Evolutionary conservation across 192 early-diverging fungal species (phyloP).

Genomic region (Coemansia sp.): DNA sequence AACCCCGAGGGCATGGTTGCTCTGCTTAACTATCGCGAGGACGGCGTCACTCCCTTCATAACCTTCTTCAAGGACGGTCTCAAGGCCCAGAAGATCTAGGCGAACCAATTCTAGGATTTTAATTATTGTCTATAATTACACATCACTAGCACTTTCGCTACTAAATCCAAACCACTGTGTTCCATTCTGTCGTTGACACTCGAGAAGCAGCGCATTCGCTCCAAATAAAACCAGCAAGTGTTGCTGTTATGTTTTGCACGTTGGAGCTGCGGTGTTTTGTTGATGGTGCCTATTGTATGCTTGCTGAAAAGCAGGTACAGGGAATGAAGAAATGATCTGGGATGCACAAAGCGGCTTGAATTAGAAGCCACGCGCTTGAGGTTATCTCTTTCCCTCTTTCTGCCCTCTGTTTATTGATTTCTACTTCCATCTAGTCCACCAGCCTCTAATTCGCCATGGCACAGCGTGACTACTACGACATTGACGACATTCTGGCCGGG

Average conservation of each 20-base stretch:
- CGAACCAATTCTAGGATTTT: background rate
- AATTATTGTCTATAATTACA: conserved; percentile 2
- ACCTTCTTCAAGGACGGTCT: conserved; percentile 90
- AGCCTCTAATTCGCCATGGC: conserved; percentile 23
- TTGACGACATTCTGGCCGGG: conserved; percentile 53
- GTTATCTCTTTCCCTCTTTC: conserved; percentile 1
- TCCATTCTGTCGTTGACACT: background rate
- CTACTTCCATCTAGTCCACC: background rate
- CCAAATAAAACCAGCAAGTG: too few species aligned
- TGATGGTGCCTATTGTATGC: too few species aligned
- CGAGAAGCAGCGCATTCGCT: too few species aligned
- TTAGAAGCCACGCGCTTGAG: background rate
- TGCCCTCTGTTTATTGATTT: conserved; percentile 1
- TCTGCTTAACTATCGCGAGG: conserved; percentile 94
- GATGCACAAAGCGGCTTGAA: background rate
- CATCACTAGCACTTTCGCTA: background rate
- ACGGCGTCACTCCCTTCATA: conserved; percentile 89
- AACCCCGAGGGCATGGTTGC: conserved; percentile 84
- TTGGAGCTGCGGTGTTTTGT: too few species aligned
- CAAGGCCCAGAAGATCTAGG: conserved; percentile 70
- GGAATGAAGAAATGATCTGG: too few species aligned
- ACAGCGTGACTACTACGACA: conserved; percentile 48
- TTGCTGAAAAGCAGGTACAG: too few species aligned
- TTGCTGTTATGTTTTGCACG: too few species aligned
- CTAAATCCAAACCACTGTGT: background rate